phyloP scores from a whole-genome alignment of 148 eudicot genomes.

The Pouteria glomerata region DNA sequence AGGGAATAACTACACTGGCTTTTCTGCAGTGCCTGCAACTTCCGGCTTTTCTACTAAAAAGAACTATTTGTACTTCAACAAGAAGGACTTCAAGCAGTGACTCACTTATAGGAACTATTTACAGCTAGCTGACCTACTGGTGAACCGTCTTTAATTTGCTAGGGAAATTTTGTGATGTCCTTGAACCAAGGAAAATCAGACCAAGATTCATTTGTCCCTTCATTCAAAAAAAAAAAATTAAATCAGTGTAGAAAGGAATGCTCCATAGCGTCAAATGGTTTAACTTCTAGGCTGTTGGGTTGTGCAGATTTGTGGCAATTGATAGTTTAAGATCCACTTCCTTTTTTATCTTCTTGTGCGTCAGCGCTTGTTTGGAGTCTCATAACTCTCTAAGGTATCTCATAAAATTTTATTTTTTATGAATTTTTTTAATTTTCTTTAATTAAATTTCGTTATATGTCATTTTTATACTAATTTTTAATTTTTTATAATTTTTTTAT shows the following conservation, averaged over 20 bases:
- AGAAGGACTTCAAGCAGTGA: not conserved
- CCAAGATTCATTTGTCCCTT: not conserved
- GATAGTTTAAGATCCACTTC: too few relatives aligned
- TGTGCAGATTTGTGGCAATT: not conserved
- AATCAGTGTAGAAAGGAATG: not conserved
- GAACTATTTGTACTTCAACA: constrained; percentile 25
- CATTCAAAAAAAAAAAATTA: too few relatives aligned
- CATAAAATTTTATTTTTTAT: too few relatives aligned
- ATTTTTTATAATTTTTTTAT: too few relatives aligned
- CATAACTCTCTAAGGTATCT: too few relatives aligned
- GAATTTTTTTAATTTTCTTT: too few relatives aligned
- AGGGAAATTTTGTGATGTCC: not conserved
- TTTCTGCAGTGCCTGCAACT: constrained; percentile 19
- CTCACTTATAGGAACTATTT: not conserved
- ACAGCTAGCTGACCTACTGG: not conserved
- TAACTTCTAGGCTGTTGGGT: not conserved
- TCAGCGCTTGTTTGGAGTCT: not conserved
- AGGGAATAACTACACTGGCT: constrained; percentile 24
- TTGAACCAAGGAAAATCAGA: not conserved
- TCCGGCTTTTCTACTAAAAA: constrained; percentile 21
- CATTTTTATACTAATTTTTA: too few relatives aligned
- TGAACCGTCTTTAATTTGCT: not conserved
- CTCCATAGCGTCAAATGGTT: not conserved
- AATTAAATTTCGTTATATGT: too few relatives aligned
- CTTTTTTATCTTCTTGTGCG: not conserved